Evolutionary conservation across 2,329 filamentous ascomycete species (phyloP), one percentile per base, ranked within the genome.

Genomic region (Penicillium sp.): DNA sequence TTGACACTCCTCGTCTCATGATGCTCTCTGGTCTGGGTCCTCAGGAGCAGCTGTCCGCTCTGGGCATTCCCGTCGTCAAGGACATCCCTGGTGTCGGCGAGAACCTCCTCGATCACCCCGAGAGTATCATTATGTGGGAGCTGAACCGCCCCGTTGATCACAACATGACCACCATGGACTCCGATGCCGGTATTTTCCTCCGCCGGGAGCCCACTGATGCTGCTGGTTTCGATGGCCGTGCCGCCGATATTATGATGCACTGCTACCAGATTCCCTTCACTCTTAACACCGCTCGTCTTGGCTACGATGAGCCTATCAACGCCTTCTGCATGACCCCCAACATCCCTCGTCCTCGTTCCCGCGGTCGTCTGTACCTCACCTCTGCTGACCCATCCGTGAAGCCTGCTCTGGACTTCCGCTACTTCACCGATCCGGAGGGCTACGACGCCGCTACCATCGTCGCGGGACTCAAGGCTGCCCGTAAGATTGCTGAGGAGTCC

Each of bases 251-350:
- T 68, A 96, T 96, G 92, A 94, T 94, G 89, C 91, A 96, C 79
- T 96, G 91, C 83, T 96, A 96, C 80, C 92, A 96, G 77, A 95
- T 96, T 64, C 91, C 91, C 51, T 96, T 96, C 77, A 89, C 87
- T 59, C 85, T 92, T 64, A 96, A 96, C 82, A 96, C 91, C 1
- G 78, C 82, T 53, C 86, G 89, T 40, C 82, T 96, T 11, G 91
- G 91, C 63, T 96, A 87, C 72, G 84, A 86, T 66, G 79, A 79
- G 40, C 84, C 84, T 47, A 78, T 87, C 57, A 88, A 92, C 67
- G 90, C 90, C 50, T 95, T 95, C 80, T 94, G 90, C 83, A 94
- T 94, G 88, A 94, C 90, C 15, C 90, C 90, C 67, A 94, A 95
- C 78, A 94, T 95, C 67, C 90, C 89, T 31, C 89, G 90, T 23